Evolutionary conservation across 2,329 filamentous ascomycete species (phyloP).

Genomic region (Phialemonium atrogriseum): DNA sequence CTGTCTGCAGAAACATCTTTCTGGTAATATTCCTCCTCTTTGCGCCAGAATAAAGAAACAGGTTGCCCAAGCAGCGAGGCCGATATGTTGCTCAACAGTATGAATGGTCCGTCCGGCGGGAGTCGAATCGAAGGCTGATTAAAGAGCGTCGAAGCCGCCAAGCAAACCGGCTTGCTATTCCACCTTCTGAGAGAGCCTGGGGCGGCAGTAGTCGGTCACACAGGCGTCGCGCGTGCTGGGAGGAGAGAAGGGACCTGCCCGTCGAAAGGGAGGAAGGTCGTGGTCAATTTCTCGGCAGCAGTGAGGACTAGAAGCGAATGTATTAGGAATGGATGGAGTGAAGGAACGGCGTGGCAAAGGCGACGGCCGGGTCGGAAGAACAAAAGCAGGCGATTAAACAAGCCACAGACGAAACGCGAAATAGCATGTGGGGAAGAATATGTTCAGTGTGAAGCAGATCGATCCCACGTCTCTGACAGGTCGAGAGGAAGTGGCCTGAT

Average conservation of each 20-base stretch:
- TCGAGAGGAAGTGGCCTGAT: too few species aligned
- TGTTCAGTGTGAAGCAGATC: too few species aligned
- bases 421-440: too few species aligned
- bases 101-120: background rate
- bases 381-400: constrained; percentile 1
- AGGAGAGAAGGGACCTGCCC: constrained; percentile 4
- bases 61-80: background rate
- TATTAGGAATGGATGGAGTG: constrained; percentile 1
- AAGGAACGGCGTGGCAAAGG: background rate
- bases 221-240: background rate
- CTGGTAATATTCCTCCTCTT: background rate
- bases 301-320: constrained; percentile 2
- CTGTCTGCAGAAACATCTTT: constrained; percentile 28
- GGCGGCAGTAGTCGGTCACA: background rate
- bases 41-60: background rate
- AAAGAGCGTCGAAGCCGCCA: background rate
- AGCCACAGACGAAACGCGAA: background rate
- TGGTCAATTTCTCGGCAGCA: background rate
- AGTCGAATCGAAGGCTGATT: background rate
- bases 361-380: background rate
- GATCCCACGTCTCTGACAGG: too few species aligned
- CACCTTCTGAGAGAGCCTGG: too few species aligned
- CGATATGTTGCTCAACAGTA: background rate
- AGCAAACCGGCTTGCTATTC: background rate
- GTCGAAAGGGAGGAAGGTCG: constrained; percentile 2